phyloP scores from a whole-genome alignment of 129 eudicot genomes.

The Heracleum sosnowskyi region DNA sequence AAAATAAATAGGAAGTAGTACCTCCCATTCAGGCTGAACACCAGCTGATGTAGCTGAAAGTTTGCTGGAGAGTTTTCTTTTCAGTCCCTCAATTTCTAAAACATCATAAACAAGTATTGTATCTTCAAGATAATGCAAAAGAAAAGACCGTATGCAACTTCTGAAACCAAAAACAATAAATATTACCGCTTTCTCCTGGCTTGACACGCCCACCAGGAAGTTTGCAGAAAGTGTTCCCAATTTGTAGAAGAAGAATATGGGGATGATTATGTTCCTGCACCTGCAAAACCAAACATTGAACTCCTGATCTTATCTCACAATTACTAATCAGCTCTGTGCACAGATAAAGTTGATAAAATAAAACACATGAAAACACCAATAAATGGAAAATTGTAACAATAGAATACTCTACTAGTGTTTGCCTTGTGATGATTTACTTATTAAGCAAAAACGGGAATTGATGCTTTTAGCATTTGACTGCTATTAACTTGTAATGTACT shows the following conservation, averaged over 20 bases:
- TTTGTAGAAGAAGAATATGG: conserved; percentile 80
- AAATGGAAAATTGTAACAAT: too few relatives aligned
- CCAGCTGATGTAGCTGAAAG: conserved; percentile 50
- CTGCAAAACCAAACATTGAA: conserved; percentile 25
- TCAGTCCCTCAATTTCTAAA: conserved; percentile 72
- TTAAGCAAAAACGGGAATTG: too few relatives aligned
- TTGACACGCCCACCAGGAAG: conserved; percentile 86
- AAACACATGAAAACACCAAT: too few relatives aligned
- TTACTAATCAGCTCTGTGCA: too few relatives aligned
- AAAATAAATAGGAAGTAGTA: conserved; percentile 5
- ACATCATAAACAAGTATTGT: not conserved
- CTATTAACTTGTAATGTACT: too few relatives aligned
- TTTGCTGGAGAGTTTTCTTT: conserved; percentile 73
- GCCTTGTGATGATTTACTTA: too few relatives aligned
- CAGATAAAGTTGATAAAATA: too few relatives aligned
- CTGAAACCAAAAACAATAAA: not conserved
- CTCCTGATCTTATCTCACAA: too few relatives aligned
- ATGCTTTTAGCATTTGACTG: not conserved
- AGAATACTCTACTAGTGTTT: too few relatives aligned
- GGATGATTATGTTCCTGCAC: conserved; percentile 84
- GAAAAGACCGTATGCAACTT: not conserved
- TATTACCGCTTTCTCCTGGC: conserved; percentile 82
- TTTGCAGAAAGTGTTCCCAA: conserved; percentile 70
- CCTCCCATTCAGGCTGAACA: conserved; percentile 77
- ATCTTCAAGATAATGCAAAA: not conserved